These are phyloP conservation scores for Apiospora marii DNA, from an alignment of 2,329 filamentous ascomycete genomes.

Conservation along the genomic window DNA sequence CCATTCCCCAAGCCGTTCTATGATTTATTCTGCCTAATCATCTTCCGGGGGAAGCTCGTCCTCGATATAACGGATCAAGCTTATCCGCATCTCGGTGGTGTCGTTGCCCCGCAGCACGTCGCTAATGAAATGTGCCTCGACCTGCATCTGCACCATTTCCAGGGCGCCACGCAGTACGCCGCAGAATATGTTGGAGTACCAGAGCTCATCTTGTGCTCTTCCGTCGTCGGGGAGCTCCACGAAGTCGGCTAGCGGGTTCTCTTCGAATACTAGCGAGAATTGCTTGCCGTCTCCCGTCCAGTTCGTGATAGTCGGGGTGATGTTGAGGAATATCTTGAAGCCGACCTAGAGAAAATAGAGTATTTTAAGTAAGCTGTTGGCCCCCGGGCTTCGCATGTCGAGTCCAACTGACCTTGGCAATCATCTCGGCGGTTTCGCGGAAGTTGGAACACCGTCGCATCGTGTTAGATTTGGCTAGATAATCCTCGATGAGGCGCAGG, in stretches of 20 bases:
- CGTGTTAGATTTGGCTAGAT: slow-evolving; percentile 92
- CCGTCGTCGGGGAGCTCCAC: slow-evolving; percentile 97
- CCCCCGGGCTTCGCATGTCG: not conserved
- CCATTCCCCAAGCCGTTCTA: slow-evolving; percentile 1
- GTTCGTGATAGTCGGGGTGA: slow-evolving; percentile 90
- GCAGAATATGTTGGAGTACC: slow-evolving; percentile 98
- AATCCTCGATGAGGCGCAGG: slow-evolving; percentile 94
- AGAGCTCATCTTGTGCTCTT: slow-evolving; percentile 92
- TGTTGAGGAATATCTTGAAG: slow-evolving; percentile 99
- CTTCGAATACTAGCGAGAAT: slow-evolving; percentile 95
- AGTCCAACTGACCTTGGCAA: slow-evolving; percentile 73
- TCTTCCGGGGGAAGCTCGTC: slow-evolving; percentile 97
- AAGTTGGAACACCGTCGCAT: slow-evolving; percentile 92
- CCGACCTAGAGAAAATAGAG: slow-evolving; percentile 70
- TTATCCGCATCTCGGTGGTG: slow-evolving; percentile 95
- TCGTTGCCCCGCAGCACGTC: slow-evolving; percentile 93
- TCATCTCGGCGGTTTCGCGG: slow-evolving; percentile 94
- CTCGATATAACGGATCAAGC: slow-evolving; percentile 91
- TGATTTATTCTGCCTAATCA: slow-evolving; percentile 64
- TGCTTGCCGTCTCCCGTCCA: slow-evolving; percentile 97
- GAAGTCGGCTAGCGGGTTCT: slow-evolving; percentile 96
- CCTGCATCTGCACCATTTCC: slow-evolving; percentile 99
- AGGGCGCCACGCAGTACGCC: slow-evolving; percentile 89
- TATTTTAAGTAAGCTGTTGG: not conserved
- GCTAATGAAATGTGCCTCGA: slow-evolving; percentile 95